Percentiles rank a stretch among this genome's conserved stretches.
phyloP scores from a whole-genome alignment of 2,329 filamentous ascomycete species.

The Diplocarpon rosae region DNA sequence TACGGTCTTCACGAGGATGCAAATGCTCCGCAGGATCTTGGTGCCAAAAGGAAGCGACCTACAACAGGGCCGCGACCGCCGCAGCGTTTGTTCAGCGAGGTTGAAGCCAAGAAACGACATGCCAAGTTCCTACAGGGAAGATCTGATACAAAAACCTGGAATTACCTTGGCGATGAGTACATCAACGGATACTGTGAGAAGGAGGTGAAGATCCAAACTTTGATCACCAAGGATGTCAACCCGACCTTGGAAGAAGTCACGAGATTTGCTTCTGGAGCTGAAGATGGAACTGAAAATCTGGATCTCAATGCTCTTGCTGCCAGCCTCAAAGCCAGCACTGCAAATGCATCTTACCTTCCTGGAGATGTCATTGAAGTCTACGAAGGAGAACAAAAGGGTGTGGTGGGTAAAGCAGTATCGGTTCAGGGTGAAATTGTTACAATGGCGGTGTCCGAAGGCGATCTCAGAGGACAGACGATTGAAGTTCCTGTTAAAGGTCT shows the following conservation, averaged over 20 bases:
- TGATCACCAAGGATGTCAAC: conserved; percentile 83
- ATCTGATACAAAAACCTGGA: conserved; percentile 53
- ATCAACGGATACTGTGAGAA: conserved; percentile 89
- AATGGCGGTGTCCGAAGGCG: conserved; percentile 72
- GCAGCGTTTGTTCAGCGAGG: conserved; percentile 83
- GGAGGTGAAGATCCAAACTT: conserved; percentile 79
- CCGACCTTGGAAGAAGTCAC: conserved; percentile 91
- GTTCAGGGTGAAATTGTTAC: conserved; percentile 90
- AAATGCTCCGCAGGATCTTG: conserved; percentile 31
- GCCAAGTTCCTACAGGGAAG: conserved; percentile 44
- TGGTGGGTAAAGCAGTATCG: conserved; percentile 73
- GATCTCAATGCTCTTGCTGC: conserved; percentile 85
- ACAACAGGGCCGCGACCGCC: conserved; percentile 61
- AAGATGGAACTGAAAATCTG: conserved; percentile 87
- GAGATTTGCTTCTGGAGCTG: conserved; percentile 77
- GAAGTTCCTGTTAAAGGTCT: conserved; percentile 88
- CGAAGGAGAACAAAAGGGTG: conserved; percentile 86
- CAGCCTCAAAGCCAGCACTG: conserved; percentile 74
- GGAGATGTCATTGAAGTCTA: conserved; percentile 97
- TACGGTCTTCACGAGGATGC: conserved; percentile 81
- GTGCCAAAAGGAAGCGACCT: conserved; percentile 67
- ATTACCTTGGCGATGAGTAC: conserved; percentile 80
- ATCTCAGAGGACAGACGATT: conserved; percentile 70
- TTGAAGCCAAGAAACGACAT: conserved; percentile 83
- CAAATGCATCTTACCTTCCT: conserved; percentile 74